Evolutionary conservation across 2,329 filamentous ascomycete species (phyloP), one percentile per base, ranked within the genome.

Genomic region (Pseudogymnoascus sp.): DNA sequence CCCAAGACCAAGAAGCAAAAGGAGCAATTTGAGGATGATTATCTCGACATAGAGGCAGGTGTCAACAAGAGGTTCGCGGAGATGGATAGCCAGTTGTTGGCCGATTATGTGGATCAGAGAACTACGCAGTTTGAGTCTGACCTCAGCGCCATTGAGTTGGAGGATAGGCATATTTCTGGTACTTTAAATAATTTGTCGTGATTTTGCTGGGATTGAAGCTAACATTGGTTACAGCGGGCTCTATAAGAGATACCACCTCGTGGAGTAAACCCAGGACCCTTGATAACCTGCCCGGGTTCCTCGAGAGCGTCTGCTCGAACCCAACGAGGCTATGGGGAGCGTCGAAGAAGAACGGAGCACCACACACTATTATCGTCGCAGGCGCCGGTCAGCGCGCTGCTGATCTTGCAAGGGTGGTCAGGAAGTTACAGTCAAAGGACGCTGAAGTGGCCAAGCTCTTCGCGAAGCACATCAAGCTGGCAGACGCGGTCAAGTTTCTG

Each of bases 391-490:
- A 97, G 63, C 82, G 95, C 70, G 92, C 95, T 4, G 92, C 93
- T 14, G 90, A 97, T 72, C 77, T 97, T 56, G 87, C 89, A 29
- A 84, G 90, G 70, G 82, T 86, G 2, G 79, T 96, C 67, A 84
- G 91, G 59, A 86, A 86, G 67, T 93, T 95, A 70, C 90, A 93
- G 72, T 87, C 82, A 61, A 91, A 95, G 74, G 86, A 91, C 7
- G 86, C 83, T 60, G 82, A 85, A 53, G 87, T 99, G 1, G 89
- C 90, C 1, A 99, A 99, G 75, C 80, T 99, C 73, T 99, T 99
- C 75, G 93, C 95, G 33, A 99, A 99, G 76, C 95, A 99, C 75
- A 96, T 99, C 79, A 99, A 99, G 77, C 77, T 99, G 10, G 85
- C 90, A 62, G 93, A 97, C 70, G 90, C 93, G 35, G 85, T 93